Conservation (phyloP, 2,329 filamentous ascomycete species). For the Sporothrix pallida region DNA sequence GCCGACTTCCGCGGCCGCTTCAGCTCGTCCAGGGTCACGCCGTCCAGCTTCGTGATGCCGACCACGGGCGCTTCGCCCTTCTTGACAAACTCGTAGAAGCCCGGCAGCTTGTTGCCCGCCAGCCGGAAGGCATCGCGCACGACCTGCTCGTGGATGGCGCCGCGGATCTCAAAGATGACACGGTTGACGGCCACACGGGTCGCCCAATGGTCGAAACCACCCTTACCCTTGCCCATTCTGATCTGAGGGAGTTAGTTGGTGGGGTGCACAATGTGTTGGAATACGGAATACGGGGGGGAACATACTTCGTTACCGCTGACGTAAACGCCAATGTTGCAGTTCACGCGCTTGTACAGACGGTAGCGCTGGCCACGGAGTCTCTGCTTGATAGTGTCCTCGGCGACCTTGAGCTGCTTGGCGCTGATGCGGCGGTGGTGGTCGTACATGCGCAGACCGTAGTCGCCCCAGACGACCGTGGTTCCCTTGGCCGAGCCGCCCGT, state of each 20-base stretch:
- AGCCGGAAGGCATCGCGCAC: conserved; percentile 91
- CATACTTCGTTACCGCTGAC: conserved; percentile 82
- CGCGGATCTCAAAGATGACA: conserved; percentile 90
- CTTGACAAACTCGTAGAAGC: conserved; percentile 90
- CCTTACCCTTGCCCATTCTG: conserved; percentile 99
- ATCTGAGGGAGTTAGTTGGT: conserved; percentile 56
- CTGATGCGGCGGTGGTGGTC: conserved; percentile 93
- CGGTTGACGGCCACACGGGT: conserved; percentile 87
- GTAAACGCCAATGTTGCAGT: conserved; percentile 93
- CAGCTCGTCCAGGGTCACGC: conserved; percentile 80
- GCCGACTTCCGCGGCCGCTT: conserved; percentile 71
- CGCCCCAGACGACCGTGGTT: conserved; percentile 94
- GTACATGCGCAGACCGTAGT: conserved; percentile 90
- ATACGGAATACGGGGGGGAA: too few relatives aligned
- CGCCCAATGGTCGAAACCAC: conserved; percentile 96
- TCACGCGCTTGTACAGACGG: conserved; percentile 86
- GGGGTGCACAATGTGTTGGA: too few relatives aligned
- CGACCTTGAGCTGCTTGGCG: conserved; percentile 83
- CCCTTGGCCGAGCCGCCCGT: conserved; percentile 91
- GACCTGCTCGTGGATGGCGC: conserved; percentile 91
- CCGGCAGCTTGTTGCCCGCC: conserved; percentile 92
- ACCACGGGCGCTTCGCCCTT: conserved; percentile 90
- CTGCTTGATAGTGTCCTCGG: conserved; percentile 90
- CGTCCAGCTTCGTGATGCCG: conserved; percentile 88
- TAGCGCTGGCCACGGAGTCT: conserved; percentile 90